These are phyloP conservation scores for Singerocomus rubriflavus DNA, from an alignment of 1,284 basidiomycete species.

Conservation along the genomic window DNA sequence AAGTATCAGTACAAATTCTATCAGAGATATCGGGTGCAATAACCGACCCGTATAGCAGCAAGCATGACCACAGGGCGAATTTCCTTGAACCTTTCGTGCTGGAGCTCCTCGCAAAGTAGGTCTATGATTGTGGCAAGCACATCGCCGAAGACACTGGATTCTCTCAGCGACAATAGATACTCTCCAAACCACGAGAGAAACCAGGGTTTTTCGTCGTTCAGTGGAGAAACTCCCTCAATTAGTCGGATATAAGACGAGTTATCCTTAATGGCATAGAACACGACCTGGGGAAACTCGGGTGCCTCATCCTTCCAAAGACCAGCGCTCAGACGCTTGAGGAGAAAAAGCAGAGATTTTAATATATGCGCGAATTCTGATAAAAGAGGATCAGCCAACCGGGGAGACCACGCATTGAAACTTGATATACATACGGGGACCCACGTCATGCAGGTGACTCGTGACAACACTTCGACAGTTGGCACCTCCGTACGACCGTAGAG, in stretches of 20 bases:
- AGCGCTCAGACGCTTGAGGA: slow-evolving; percentile 50
- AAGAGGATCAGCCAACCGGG: not conserved
- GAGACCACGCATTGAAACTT: not conserved
- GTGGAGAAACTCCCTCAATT: slow-evolving; percentile 39
- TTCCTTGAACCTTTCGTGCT: slow-evolving; percentile 66
- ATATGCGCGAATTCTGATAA: slow-evolving; percentile 62
- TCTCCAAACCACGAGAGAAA: slow-evolving; percentile 55
- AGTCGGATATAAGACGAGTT: slow-evolving; percentile 60
- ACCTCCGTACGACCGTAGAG: slow-evolving; percentile 37
- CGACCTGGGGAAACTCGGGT: slow-evolving; percentile 65
- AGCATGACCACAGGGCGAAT: slow-evolving; percentile 58
- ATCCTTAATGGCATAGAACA: slow-evolving; percentile 81
- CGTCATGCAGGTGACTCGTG: slow-evolving; percentile 60
- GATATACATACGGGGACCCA: slow-evolving; percentile 54
- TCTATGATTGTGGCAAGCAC: slow-evolving; percentile 68
- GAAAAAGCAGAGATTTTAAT: slow-evolving; percentile 55
- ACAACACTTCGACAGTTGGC: slow-evolving; percentile 51
- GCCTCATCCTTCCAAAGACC: slow-evolving; percentile 67
- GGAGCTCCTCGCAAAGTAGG: slow-evolving; percentile 74
- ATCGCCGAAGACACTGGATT: slow-evolving; percentile 53
- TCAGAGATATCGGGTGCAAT: slow-evolving; percentile 1
- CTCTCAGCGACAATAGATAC: slow-evolving; percentile 54
- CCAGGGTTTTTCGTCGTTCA: slow-evolving; percentile 39
- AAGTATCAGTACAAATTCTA: slow-evolving; percentile 16
- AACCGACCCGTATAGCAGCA: slow-evolving; percentile 59